phyloP scores from a whole-genome alignment of 1,284 basidiomycete species.

The Ganoderma multipileum region DNA sequence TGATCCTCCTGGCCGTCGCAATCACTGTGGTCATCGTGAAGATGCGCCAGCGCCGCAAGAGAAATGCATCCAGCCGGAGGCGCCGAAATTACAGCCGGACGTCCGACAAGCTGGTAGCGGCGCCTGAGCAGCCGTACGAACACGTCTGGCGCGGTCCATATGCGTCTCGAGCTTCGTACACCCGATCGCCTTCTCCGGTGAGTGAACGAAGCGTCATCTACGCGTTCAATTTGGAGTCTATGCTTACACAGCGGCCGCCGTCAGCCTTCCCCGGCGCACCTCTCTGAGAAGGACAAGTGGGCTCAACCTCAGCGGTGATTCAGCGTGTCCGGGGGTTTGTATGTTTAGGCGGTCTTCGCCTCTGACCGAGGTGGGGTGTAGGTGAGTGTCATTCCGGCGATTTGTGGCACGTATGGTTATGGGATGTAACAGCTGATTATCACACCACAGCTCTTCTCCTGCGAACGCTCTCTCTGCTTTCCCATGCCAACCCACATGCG shows the following conservation, averaged over 20 bases:
- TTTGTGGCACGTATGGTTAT: neutral
- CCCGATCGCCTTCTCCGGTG: constrained; percentile 28
- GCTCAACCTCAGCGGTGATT: constrained; percentile 20
- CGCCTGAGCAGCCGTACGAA: constrained; percentile 9
- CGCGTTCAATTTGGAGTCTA: neutral
- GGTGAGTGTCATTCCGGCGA: neutral
- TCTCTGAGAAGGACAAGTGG: constrained; percentile 23
- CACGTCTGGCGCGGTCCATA: constrained; percentile 21
- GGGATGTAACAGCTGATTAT: neutral
- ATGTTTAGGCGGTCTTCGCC: neutral
- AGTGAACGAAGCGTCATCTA: neutral
- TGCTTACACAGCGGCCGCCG: neutral
- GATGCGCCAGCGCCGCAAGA: constrained; percentile 22
- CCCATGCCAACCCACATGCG: neutral
- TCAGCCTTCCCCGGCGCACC: constrained; percentile 21
- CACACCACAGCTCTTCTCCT: neutral
- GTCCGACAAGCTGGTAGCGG: constrained; percentile 5
- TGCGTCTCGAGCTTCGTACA: constrained; percentile 15
- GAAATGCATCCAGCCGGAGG: neutral
- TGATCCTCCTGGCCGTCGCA: constrained; percentile 19
- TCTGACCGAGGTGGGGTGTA: neutral
- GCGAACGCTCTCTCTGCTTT: neutral
- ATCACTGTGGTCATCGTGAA: constrained; percentile 22
- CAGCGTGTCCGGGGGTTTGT: neutral
- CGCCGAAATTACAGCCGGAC: constrained; percentile 8